Conservation (phyloP, 495 filamentous ascomycete genomes). For the Polyplosphaeria fusca region DNA sequence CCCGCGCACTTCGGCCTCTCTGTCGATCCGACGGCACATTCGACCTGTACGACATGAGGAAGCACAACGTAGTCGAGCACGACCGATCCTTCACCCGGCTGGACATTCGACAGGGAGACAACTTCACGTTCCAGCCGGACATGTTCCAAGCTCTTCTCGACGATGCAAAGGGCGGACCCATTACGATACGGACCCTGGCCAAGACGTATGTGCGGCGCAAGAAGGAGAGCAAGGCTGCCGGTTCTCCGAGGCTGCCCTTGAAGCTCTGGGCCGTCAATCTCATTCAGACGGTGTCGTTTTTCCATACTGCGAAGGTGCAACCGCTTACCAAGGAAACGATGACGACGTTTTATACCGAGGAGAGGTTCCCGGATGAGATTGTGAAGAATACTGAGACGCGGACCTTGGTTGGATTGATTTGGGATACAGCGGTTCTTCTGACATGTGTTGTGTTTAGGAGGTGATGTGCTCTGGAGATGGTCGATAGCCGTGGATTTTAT, state of each 20-base stretch:
- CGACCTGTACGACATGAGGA: conserved; percentile 38
- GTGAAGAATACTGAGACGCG: conserved; percentile 11
- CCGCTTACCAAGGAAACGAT: conserved; percentile 17
- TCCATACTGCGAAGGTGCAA: conserved; percentile 7
- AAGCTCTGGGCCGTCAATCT: conserved; percentile 15
- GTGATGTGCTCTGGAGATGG: conserved; percentile 11
- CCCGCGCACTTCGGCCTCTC: conserved; percentile 32
- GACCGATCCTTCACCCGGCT: conserved; percentile 42
- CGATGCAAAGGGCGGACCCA: conserved; percentile 36
- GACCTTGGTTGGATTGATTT: conserved; percentile 10
- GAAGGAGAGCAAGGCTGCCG: conserved; percentile 35
- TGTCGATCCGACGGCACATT: conserved; percentile 38
- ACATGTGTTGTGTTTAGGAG: conserved; percentile 14
- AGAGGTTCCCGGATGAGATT: conserved; percentile 18
- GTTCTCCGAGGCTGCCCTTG: conserved; percentile 15
- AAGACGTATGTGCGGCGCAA: conserved; percentile 36
- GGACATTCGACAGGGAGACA: conserved; percentile 40
- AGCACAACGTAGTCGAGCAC: conserved; percentile 44
- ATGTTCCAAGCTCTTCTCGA: conserved; percentile 39
- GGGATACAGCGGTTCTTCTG: conserved; percentile 17
- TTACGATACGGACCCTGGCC: conserved; percentile 35
- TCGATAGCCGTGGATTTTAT: conserved; percentile 7
- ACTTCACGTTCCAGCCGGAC: conserved; percentile 42
- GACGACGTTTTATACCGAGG: conserved; percentile 15
- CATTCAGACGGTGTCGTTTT: conserved; percentile 13